phyloP scores from a whole-genome alignment of 2,329 filamentous ascomycete species.

The Trichoderma breve region DNA sequence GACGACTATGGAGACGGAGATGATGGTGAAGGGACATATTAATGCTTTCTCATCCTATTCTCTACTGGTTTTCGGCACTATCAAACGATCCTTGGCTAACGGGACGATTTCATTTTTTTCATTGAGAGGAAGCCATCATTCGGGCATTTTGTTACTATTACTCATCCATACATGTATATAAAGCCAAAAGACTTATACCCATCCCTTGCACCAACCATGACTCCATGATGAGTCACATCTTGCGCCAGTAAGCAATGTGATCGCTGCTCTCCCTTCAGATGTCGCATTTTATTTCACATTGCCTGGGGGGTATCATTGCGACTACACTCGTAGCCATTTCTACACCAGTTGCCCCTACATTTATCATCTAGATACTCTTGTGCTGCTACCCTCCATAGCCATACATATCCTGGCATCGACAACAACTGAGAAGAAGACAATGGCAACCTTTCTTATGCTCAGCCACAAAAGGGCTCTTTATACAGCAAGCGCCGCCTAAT shows the following conservation, averaged over 20 bases:
- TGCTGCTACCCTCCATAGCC: slow-evolving; percentile 23
- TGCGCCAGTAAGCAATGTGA: neutral
- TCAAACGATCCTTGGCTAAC: neutral
- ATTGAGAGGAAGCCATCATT: neutral
- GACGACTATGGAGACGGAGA: slow-evolving; percentile 53
- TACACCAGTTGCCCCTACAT: neutral
- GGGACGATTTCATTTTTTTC: neutral
- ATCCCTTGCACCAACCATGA: neutral
- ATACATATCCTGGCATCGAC: slow-evolving; percentile 28
- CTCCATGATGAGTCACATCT: neutral
- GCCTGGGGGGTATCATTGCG: slow-evolving; percentile 9
- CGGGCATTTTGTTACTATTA: neutral
- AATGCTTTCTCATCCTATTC: slow-evolving; percentile 12
- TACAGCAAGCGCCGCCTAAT: slow-evolving; percentile 13
- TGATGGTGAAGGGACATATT: slow-evolving; percentile 46
- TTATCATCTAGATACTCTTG: slow-evolving; percentile 7
- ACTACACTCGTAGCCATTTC: neutral
- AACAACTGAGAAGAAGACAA: neutral
- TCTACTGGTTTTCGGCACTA: neutral
- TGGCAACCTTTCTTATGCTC: neutral
- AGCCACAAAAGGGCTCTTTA: neutral
- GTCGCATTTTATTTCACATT: neutral
- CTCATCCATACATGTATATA: slow-evolving; percentile 5
- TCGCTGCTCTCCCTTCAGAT: neutral
- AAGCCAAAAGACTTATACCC: slow-evolving; percentile 11